Conservation (phyloP, 2,329 filamentous ascomycete genomes). For the Fusarium fujikuroi region DNA sequence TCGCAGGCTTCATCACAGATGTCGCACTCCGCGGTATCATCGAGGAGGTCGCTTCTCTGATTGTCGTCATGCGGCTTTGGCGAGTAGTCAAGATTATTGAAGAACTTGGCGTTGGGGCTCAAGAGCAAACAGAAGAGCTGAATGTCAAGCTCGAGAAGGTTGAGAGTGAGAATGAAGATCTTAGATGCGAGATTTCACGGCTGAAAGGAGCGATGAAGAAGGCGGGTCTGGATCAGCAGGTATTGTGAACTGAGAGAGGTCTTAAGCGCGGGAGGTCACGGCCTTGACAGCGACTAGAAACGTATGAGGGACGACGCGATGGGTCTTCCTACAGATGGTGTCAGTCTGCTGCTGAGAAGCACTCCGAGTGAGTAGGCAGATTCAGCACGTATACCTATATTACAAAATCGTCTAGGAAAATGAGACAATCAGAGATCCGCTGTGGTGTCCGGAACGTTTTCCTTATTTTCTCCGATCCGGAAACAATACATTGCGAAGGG, state of each 20-base stretch:
- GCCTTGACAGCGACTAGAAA: fast-evolving
- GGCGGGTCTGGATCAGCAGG: not conserved
- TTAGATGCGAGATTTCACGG: not conserved
- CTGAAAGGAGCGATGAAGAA: not conserved
- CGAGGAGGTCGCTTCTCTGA: conserved; percentile 13
- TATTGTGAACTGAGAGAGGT: not conserved
- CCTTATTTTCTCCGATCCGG: not conserved
- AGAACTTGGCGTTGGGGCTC: not conserved
- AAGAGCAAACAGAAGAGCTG: conserved; percentile 11
- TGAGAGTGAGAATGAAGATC: not conserved
- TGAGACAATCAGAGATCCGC: not conserved
- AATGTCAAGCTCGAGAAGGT: not conserved
- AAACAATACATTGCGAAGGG: fast-evolving
- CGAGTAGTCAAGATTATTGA: conserved; percentile 17
- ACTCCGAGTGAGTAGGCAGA: fast-evolving
- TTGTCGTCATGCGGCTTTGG: conserved; percentile 21
- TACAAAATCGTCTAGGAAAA: not conserved
- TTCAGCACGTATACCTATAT: too few relatives aligned
- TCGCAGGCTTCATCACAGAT: conserved; percentile 10
- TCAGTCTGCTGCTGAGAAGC: fast-evolving
- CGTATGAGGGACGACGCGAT: not conserved
- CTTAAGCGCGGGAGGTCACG: fast-evolving
- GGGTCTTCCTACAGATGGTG: not conserved
- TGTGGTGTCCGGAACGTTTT: fast-evolving
- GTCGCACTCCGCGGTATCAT: conserved; percentile 3